These are phyloP conservation scores for Hordeum vulgare DNA, from an alignment of 176 grass and related monocot species.

Conservation along the genomic window MorexV3_pseudomolecules_assembly NC_058522.1:502215545-502216044, in stretches of 20 bases:
- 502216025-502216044: too few relatives aligned
- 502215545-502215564: conserved; percentile 74
- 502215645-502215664: conserved; percentile 72
- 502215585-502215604: conserved; percentile 84
- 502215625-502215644: conserved; percentile 66
- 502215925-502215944: background rate
- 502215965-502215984: conserved; percentile 21
- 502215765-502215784: background rate
- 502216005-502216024: background rate
- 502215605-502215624: conserved; percentile 67
- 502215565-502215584: conserved; percentile 71
- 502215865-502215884: background rate
- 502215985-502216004: background rate
- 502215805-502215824: background rate
- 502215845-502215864: background rate
- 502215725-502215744: background rate
- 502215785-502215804: background rate
- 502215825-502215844: background rate
- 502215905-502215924: background rate
- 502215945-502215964: background rate
- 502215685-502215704: conserved; percentile 75
- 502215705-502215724: conserved; percentile 85
- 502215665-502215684: conserved; percentile 83
- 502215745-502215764: background rate
- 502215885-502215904: background rate